These are phyloP conservation scores for Nicotiana sylvestris DNA, from an alignment of 257 asterid genomes.

Conservation along the genomic window DNA sequence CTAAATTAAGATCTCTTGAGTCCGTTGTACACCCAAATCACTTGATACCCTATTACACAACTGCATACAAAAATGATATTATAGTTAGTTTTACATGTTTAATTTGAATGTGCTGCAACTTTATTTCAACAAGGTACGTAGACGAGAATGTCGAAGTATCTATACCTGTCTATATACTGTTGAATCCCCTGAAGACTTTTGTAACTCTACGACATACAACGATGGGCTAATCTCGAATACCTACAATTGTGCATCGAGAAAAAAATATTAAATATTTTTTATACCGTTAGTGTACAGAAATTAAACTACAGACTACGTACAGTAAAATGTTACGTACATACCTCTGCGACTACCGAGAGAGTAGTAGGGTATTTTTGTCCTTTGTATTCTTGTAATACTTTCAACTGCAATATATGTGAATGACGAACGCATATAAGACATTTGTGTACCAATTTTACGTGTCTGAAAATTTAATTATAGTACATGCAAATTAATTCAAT, in stretches of 20 bases:
- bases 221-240: conserved; percentile 70
- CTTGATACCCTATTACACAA: conserved; percentile 62
- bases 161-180: conserved; percentile 64
- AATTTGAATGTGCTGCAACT: neutral
- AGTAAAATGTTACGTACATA: conserved; percentile 21
- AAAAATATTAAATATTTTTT: too few species aligned
- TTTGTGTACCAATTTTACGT: too few species aligned
- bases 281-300: too few species aligned
- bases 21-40: conserved; percentile 66
- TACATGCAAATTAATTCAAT: neutral
- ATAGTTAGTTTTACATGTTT: neutral
- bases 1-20: conserved; percentile 29
- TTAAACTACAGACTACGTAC: neutral
- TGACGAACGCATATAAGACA: neutral
- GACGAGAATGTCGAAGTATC: neutral
- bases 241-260: conserved; percentile 29
- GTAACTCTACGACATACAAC: too few species aligned
- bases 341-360: conserved; percentile 71
- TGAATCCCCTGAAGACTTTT: conserved; percentile 45
- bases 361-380: conserved; percentile 43
- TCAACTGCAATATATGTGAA: conserved; percentile 43
- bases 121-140: neutral
- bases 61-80: conserved; percentile 30
- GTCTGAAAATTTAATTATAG: neutral
- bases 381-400: conserved; percentile 46